Evolutionary conservation across 2,329 filamentous ascomycete species (phyloP).

Genomic region (Mycogone perniciosa): DNA sequence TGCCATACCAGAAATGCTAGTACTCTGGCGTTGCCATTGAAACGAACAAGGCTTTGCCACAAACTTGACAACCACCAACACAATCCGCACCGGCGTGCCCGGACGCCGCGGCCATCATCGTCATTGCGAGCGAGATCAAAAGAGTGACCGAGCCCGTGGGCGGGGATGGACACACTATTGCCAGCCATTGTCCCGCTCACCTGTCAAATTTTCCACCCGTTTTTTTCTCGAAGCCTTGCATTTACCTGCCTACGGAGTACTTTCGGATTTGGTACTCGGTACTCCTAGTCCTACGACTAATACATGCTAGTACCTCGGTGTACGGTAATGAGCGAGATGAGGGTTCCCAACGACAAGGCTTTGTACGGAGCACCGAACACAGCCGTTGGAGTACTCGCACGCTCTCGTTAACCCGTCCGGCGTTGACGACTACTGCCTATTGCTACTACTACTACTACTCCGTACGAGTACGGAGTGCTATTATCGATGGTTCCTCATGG

Average conservation of each 20-base stretch:
- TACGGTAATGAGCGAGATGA: neutral
- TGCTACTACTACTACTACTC: too few relatives aligned
- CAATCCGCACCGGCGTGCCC: conserved; percentile 15
- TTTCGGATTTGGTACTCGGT: too few relatives aligned
- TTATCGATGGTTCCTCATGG: neutral
- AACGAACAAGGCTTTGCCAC: conserved; percentile 5
- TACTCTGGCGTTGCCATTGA: conserved; percentile 4
- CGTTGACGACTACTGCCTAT: too few relatives aligned
- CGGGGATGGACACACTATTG: conserved; percentile 9
- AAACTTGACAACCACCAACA: conserved; percentile 8
- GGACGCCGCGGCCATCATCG: conserved; percentile 14
- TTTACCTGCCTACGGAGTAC: too few relatives aligned
- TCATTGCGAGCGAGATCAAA: conserved; percentile 3
- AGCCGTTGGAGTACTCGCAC: too few relatives aligned
- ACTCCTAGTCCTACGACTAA: too few relatives aligned
- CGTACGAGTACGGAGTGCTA: too few relatives aligned
- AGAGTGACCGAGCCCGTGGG: conserved; percentile 11
- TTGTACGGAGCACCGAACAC: too few relatives aligned
- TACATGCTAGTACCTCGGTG: too few relatives aligned
- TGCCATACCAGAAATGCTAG: conserved; percentile 3
- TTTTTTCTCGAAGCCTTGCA: too few relatives aligned
- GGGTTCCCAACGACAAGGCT: too few relatives aligned
- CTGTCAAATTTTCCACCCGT: neutral
- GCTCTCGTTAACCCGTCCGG: too few relatives aligned
- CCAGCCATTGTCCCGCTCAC: neutral